Evolutionary conservation across 345 rosid genomes (phyloP), one percentile per base, ranked within the genome.

Genomic region (Gossypium rotundifolium): DNA sequence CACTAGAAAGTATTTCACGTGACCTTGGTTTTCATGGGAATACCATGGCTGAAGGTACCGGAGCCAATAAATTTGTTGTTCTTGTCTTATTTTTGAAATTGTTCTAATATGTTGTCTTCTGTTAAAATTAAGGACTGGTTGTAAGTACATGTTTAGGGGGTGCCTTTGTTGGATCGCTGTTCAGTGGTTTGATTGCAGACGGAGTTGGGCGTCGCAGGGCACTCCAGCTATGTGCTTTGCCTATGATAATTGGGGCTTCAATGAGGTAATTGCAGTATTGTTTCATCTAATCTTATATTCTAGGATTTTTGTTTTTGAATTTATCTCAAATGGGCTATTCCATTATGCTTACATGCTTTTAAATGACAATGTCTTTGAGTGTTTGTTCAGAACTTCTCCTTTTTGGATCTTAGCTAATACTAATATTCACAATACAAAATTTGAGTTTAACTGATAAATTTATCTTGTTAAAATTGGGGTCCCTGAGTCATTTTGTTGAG

Each of bases 11-110:
- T 83, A 94, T 94, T 25, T 90, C 98, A 60, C 55, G 71, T 66
- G 98, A 92, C 84, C 97, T 92, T 68, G 91, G 91, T 61, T 94
- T 94, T 82, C 87, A 83, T 78, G 97, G 97, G 76, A 88, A 78
- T 82, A 83, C 92, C 68, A 84, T 94, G 82, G 90, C 94, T 65
- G 97, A 94, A 90, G 98, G 98, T 92, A 85, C 55, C 49, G 63
- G 10, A 64, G 60, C 45, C 46, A 16, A 45, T 27, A 25, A 17
- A 38, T 54, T 59, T 53, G 49, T 45, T 65, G 44, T 79, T 65
- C 59, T 71, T 53, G 18, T 85, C 27, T 49, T 49, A 49, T 13
- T 49, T 49, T 3, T 11, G n/a, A 49, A 49, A 13, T 11, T 13
- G 53, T 49, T 49, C 53, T 49, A 49, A 49, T 49, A 16, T 49